Conservation (phyloP, 192 early-diverging fungal genomes). For the Coemansia sp. region DNA sequence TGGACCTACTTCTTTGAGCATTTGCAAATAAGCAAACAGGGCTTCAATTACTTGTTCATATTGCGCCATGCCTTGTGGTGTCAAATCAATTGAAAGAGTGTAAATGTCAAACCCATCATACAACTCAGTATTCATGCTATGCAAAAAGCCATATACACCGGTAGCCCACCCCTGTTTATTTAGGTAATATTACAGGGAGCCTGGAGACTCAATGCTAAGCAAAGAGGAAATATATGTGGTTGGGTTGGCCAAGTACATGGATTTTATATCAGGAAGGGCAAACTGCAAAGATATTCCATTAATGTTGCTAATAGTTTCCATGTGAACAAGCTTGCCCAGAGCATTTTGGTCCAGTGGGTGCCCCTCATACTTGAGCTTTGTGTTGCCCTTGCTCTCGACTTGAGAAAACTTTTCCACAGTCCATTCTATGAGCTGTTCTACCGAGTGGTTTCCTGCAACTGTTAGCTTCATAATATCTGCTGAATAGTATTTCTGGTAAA, state of each 20-base stretch:
- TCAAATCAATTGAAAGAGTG: not conserved
- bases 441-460: conserved; percentile 77
- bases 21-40: conserved; percentile 28
- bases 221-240: not conserved
- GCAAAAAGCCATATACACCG: not conserved
- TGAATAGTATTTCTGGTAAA: conserved; percentile 48
- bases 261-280: not conserved
- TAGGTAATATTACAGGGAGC: not conserved
- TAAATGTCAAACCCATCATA: not conserved
- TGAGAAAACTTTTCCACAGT: conserved; percentile 73
- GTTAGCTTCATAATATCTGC: conserved; percentile 37
- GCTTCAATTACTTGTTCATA: conserved; percentile 19
- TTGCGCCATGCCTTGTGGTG: not conserved
- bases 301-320: conserved; percentile 3
- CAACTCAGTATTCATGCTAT: not conserved
- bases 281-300: not conserved
- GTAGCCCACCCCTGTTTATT: not conserved
- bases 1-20: conserved; percentile 19
- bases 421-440: conserved; percentile 71
- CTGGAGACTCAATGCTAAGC: not conserved
- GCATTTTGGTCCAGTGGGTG: conserved; percentile 69
- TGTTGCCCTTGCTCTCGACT: conserved; percentile 69
- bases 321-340: conserved; percentile 64
- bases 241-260: not conserved
- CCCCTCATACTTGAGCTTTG: conserved; percentile 56